Evolutionary conservation across 2,329 filamentous ascomycete genomes (phyloP), one percentile per base, ranked within the genome.

Genomic region (Escovopsis weberi): DNA sequence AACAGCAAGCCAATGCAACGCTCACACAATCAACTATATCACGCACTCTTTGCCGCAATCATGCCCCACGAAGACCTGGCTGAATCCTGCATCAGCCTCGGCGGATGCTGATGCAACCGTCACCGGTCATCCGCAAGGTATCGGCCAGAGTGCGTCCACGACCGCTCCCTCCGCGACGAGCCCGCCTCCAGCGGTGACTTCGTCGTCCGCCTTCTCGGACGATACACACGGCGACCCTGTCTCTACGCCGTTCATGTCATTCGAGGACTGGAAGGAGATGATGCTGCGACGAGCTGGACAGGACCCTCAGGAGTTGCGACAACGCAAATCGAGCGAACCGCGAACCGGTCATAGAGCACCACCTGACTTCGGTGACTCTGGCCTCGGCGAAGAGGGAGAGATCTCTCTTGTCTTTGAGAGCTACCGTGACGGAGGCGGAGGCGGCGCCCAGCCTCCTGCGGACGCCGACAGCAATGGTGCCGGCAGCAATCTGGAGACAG

Each of bases 261-360:
- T 98, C 53, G 91, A 96, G 58, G 89, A 96, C 54, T 98, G 91
- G 91, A 96, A 94, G 65, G 85, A 82, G 55, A 83, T 88, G 68
- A 94, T 94, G 64, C 66, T 96, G 15, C 84, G 81, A 41, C 85
- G 86, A 56, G 81, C 78, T 4, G 89, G 86, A 11, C 89, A 95
- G 55, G 72, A 76, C 42, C 67, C 68, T 6, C 60, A 86, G 67
- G 56, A 83, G 64, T 50, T 85, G 72, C 61, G 79, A 72, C 61
- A 71, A 72, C 56, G 83, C 66, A 58, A 76, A 69, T 50, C 70
- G 55, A 59, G 68, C 66, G 61, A 74, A 57, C 54, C 65, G 41
- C 28, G 7, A 9, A 32, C 28, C 8, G 11, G 28, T 11, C 28
- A 32, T 32, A 4, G 28, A 32, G 28, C 28, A 11, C 28, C 28